A percentile compares a stretch with the other conserved stretches of the same genome.
Evolutionary conservation across 345 rosid genomes (phyloP).

Genomic region (Camelina sativa): DNA sequence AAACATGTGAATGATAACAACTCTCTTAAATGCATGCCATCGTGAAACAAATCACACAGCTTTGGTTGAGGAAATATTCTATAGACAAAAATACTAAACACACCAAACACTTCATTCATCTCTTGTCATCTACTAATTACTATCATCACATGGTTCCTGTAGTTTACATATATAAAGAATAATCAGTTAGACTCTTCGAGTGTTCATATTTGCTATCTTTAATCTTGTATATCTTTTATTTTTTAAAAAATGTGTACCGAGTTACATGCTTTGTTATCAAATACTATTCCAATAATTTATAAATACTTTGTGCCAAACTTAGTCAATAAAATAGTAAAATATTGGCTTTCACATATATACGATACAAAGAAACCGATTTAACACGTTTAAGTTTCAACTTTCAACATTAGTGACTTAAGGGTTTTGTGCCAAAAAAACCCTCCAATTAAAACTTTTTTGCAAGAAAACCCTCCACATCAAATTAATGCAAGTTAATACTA

Average conservation of each 20-base stretch:
- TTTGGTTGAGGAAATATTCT: neutral
- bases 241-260: neutral
- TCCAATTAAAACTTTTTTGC: too few species aligned
- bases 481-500: too few species aligned
- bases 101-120: neutral
- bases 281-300: neutral
- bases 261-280: neutral
- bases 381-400: neutral
- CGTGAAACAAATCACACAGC: neutral
- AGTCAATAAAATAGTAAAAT: neutral
- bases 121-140: neutral
- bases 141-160: neutral
- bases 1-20: too few species aligned
- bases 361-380: neutral
- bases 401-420: conserved; percentile 1
- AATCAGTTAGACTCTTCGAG: too few species aligned
- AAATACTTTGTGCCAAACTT: neutral
- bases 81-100: neutral
- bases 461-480: too few species aligned
- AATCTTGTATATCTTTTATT: too few species aligned
- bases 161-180: neutral
- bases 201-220: too few species aligned
- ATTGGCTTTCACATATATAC: neutral
- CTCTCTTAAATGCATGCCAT: too few species aligned
- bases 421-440: too few species aligned